These are phyloP conservation scores for Mallotus repandus DNA, from an alignment of 441 rosid species.

Conservation along the genomic window DNA sequence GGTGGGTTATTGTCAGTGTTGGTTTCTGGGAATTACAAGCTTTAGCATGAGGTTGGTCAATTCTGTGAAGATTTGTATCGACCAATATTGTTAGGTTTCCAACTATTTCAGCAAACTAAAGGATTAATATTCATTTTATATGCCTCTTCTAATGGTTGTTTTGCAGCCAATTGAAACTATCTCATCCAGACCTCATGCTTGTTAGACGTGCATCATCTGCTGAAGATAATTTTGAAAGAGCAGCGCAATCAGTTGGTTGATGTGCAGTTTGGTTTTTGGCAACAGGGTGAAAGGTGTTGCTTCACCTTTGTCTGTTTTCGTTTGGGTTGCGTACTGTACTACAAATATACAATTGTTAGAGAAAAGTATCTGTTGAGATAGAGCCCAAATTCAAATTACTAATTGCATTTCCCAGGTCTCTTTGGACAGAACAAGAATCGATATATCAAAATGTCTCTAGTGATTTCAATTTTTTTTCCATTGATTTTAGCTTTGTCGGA, in stretches of 20 bases:
- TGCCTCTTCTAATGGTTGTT: background rate
- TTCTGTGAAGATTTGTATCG: background rate
- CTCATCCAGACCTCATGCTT: slow-evolving; percentile 71
- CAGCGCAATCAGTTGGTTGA: slow-evolving; percentile 73
- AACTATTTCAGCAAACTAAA: slow-evolving; percentile 1
- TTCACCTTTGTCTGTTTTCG: slow-evolving; percentile 3
- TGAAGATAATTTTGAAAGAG: slow-evolving; percentile 85
- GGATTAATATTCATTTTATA: background rate
- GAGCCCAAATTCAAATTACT: no score
- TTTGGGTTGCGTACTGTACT: slow-evolving; percentile 20
- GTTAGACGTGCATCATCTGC: slow-evolving; percentile 69
- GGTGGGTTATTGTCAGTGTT: background rate
- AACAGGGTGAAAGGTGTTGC: background rate
- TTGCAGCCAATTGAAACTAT: slow-evolving; percentile 92
- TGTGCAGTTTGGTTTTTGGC: background rate
- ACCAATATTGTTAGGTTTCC: background rate
- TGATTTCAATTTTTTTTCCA: no score
- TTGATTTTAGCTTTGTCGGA: no score
- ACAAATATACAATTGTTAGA: slow-evolving; percentile 12
- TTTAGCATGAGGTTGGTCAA: no score
- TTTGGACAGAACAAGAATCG: no score
- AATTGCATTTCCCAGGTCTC: no score
- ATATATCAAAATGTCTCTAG: no score
- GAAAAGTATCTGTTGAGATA: no score
- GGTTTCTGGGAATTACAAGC: no score